Conservation (phyloP, 192 early-diverging fungal genomes). For the Umbelopsis sp. region DNA sequence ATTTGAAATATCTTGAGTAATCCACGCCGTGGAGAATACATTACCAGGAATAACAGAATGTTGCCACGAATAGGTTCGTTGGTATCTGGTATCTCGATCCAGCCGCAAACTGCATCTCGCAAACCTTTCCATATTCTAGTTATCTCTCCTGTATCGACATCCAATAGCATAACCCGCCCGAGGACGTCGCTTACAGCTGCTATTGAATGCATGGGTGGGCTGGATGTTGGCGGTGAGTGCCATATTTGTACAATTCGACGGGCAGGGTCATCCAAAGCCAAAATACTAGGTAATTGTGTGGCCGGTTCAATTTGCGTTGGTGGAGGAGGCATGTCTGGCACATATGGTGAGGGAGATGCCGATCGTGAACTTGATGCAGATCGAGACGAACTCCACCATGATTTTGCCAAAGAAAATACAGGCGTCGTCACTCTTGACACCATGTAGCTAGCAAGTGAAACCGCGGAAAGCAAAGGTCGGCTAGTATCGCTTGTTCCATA, state of each 20-base stretch:
- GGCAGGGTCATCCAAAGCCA: conserved; percentile 54
- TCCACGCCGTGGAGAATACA: conserved; percentile 65
- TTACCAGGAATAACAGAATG: conserved; percentile 57
- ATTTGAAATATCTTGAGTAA: conserved; percentile 65
- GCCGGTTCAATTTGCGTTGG: conserved; percentile 56
- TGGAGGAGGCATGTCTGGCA: conserved; percentile 33
- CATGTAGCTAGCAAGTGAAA: conserved; percentile 50
- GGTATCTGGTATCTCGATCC: conserved; percentile 52
- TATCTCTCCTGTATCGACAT: conserved; percentile 63
- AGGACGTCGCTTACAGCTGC: conserved; percentile 67
- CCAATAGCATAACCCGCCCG: conserved; percentile 69
- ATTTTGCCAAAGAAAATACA: conserved; percentile 71
- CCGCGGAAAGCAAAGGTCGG: conserved; percentile 51
- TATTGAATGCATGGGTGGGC: conserved; percentile 42
- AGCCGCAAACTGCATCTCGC: conserved; percentile 69
- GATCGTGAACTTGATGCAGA: conserved; percentile 15
- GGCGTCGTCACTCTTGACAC: conserved; percentile 54
- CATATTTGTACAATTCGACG: conserved; percentile 54
- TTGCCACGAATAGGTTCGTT: neutral
- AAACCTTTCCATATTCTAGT: conserved; percentile 75
- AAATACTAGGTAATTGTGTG: conserved; percentile 50
- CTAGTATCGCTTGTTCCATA: conserved; percentile 53
- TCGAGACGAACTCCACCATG: conserved; percentile 54
- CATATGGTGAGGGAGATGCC: conserved; percentile 34
- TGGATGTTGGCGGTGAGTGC: conserved; percentile 47